phyloP scores from a whole-genome alignment of 768 basidiomycete species.

The Pleurotus tuoliensis region DNA sequence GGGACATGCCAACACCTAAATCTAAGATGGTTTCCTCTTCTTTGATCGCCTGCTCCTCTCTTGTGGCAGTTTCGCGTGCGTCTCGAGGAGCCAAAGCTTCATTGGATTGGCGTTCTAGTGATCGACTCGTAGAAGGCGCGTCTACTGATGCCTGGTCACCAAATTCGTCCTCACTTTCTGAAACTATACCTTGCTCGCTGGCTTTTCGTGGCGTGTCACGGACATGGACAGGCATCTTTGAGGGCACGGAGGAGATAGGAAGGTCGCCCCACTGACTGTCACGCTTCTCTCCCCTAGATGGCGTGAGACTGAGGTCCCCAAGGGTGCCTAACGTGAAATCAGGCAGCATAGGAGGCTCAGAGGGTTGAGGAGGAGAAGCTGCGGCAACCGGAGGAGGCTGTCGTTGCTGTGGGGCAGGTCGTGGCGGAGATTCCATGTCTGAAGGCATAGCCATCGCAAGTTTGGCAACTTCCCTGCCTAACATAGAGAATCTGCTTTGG shows the following conservation, averaged over 20 bases:
- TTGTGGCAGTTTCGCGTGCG: not conserved
- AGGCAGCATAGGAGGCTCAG: slow-evolving; percentile 1
- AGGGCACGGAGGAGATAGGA: slow-evolving; percentile 44
- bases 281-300: not conserved
- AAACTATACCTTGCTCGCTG: slow-evolving; percentile 5
- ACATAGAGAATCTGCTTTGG: slow-evolving; percentile 66
- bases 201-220: slow-evolving; percentile 1
- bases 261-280: slow-evolving; percentile 6
- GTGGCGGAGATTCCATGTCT: slow-evolving; percentile 31
- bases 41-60: not conserved
- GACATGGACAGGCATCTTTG: slow-evolving; percentile 38
- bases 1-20: slow-evolving; percentile 5
- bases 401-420: slow-evolving; percentile 2
- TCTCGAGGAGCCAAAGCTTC: not conserved
- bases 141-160: slow-evolving; percentile 1
- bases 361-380: slow-evolving; percentile 14
- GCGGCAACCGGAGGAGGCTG: slow-evolving; percentile 28
- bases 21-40: not conserved
- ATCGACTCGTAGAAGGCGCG: not conserved
- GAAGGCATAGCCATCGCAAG: slow-evolving; percentile 42
- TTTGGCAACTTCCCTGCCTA: slow-evolving; percentile 80
- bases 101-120: not conserved
- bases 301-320: slow-evolving; percentile 4
- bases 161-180: slow-evolving; percentile 3
- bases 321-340: slow-evolving; percentile 1